phyloP scores from a whole-genome alignment of 2,329 filamentous ascomycete species.

The Fusarium redolens region DNA sequence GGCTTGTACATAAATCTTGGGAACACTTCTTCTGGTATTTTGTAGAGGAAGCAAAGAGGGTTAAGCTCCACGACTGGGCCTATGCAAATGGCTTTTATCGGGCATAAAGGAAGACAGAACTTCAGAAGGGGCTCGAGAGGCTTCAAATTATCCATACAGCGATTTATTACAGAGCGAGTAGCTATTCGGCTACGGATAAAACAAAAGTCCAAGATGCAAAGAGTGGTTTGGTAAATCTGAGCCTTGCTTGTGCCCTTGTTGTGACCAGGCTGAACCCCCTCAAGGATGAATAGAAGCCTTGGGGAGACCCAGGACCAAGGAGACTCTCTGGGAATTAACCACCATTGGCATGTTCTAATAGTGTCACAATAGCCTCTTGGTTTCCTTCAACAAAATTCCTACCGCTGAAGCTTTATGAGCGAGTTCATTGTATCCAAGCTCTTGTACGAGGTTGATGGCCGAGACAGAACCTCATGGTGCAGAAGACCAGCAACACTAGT shows the following conservation, averaged over 20 bases:
- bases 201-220: accelerated
- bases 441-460: too few species aligned
- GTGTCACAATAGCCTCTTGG: accelerated
- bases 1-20: accelerated
- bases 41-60: not conserved
- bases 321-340: not conserved
- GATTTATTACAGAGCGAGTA: not conserved
- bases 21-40: accelerated
- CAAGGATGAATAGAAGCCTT: not conserved
- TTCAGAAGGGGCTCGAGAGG: not conserved
- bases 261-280: not conserved
- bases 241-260: not conserved
- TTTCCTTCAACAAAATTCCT: not conserved
- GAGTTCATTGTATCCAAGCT: not conserved
- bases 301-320: not conserved
- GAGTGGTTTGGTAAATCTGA: accelerated
- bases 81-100: too few species aligned
- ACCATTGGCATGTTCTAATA: not conserved
- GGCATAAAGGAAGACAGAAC: not conserved
- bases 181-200: not conserved
- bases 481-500: not conserved
- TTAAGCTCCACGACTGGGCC: not conserved
- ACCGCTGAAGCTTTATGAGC: accelerated
- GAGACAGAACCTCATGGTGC: accelerated
- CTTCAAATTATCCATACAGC: not conserved